Conservation (phyloP, 441 rosid genomes). For the Brassica hybrid region DNA sequence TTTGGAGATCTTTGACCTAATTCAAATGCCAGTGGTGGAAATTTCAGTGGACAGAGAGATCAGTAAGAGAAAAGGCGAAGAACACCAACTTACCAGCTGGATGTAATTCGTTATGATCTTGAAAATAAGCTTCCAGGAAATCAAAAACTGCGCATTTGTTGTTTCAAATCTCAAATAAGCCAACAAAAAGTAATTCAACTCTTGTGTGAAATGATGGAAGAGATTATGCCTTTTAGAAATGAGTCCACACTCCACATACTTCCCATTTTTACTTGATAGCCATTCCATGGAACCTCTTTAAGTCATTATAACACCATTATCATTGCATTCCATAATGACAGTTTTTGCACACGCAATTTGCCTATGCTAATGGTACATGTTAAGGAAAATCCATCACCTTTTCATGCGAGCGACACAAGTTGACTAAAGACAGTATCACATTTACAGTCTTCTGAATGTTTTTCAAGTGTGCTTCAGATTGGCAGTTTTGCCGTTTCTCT, state of each 20-base stretch:
- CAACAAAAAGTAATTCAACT: slow-evolving; percentile 26
- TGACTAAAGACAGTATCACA: slow-evolving; percentile 76
- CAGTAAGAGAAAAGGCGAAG: slow-evolving; percentile 2
- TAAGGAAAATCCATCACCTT: slow-evolving; percentile 46
- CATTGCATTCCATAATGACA: slow-evolving; percentile 6
- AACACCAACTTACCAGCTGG: slow-evolving; percentile 58
- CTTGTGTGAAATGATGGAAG: slow-evolving; percentile 7
- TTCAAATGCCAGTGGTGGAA: slow-evolving; percentile 18
- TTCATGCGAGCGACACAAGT: slow-evolving; percentile 66
- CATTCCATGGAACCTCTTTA: slow-evolving; percentile 73
- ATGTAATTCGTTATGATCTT: slow-evolving; percentile 64
- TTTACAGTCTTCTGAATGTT: slow-evolving; percentile 62
- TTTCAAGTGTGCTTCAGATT: slow-evolving; percentile 53
- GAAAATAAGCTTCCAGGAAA: slow-evolving; percentile 72
- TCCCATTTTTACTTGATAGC: slow-evolving; percentile 90
- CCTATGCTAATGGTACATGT: not conserved
- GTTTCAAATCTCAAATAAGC: slow-evolving; percentile 17
- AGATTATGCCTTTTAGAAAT: slow-evolving; percentile 72
- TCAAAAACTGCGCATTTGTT: slow-evolving; percentile 62
- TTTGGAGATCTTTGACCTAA: slow-evolving; percentile 85
- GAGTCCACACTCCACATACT: slow-evolving; percentile 72
- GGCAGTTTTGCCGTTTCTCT: slow-evolving; percentile 49
- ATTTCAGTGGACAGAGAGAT: slow-evolving; percentile 12
- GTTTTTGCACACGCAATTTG: not conserved
- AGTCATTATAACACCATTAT: not conserved